Conservation (phyloP, 1,139 yeast species). For the Protomyces pachydermus region DNA sequence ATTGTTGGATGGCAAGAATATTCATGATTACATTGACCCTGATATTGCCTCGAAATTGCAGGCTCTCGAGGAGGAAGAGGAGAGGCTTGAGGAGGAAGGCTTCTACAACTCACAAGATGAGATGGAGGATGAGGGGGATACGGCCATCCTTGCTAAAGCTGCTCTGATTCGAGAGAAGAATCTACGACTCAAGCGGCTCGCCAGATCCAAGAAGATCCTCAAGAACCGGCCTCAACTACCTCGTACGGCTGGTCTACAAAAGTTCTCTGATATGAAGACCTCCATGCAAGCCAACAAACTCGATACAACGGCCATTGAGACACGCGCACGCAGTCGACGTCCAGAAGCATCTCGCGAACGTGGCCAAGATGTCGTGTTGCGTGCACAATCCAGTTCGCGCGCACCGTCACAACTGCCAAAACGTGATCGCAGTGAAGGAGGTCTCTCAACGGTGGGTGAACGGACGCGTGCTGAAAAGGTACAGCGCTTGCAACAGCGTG, state of each 20-base stretch:
- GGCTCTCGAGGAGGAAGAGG: slow-evolving; percentile 96
- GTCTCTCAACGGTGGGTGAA: slow-evolving; percentile 71
- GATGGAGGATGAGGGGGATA: slow-evolving; percentile 50
- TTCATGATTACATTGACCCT: slow-evolving; percentile 93
- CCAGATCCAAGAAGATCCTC: slow-evolving; percentile 78
- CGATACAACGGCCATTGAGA: slow-evolving; percentile 60
- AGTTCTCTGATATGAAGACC: slow-evolving; percentile 72
- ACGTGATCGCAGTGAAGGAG: slow-evolving; percentile 77
- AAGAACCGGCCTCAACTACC: slow-evolving; percentile 83
- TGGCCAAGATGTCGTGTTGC: slow-evolving; percentile 73
- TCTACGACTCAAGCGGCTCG: slow-evolving; percentile 84
- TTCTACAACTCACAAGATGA: slow-evolving; percentile 83
- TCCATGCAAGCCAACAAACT: slow-evolving; percentile 88
- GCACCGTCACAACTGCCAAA: slow-evolving; percentile 46
- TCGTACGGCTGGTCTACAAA: slow-evolving; percentile 75
- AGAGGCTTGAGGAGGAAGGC: slow-evolving; percentile 84
- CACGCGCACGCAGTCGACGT: slow-evolving; percentile 43
- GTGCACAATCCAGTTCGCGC: slow-evolving; percentile 47
- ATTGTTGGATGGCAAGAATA: slow-evolving; percentile 90
- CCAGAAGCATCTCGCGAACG: slow-evolving; percentile 45
- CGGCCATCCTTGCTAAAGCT: slow-evolving; percentile 77
- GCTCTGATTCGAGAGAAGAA: slow-evolving; percentile 93
- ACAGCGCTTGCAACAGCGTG: slow-evolving; percentile 85
- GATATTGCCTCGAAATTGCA: slow-evolving; percentile 89
- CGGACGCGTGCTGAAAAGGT: slow-evolving; percentile 83